Conservation (phyloP, 2,329 filamentous ascomycete genomes). For the Aureobasidium sp. region DNA sequence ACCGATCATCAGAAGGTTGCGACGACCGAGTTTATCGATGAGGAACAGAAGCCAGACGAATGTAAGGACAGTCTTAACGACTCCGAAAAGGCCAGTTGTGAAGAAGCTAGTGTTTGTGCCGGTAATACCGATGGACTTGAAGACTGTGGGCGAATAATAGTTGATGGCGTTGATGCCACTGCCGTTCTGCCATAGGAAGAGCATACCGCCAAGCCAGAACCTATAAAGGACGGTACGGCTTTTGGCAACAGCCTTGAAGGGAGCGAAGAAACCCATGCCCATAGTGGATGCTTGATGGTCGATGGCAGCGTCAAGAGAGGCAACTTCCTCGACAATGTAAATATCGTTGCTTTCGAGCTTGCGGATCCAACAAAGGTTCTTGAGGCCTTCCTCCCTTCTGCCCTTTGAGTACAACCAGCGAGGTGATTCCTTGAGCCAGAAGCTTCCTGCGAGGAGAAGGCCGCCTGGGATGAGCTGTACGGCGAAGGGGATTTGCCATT, state of each 20-base stretch:
- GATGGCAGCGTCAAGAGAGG: slow-evolving; percentile 60
- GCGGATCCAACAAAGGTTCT: slow-evolving; percentile 44
- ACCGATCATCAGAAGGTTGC: slow-evolving; percentile 32
- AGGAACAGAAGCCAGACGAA: slow-evolving; percentile 46
- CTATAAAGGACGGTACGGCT: slow-evolving; percentile 34
- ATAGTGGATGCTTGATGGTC: slow-evolving; percentile 55
- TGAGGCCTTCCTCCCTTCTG: slow-evolving; percentile 31
- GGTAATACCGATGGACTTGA: slow-evolving; percentile 37
- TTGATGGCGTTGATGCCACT: slow-evolving; percentile 32
- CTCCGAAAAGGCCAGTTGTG: slow-evolving; percentile 45
- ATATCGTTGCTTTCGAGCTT: slow-evolving; percentile 48
- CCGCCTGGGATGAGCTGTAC: slow-evolving; percentile 23
- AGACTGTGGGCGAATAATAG: slow-evolving; percentile 30
- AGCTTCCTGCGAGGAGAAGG: slow-evolving; percentile 25
- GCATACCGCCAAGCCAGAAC: slow-evolving; percentile 62
- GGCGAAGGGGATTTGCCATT: slow-evolving; percentile 57
- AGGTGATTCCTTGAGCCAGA: slow-evolving; percentile 30
- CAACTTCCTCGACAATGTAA: slow-evolving; percentile 67
- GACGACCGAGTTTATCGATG: slow-evolving; percentile 23
- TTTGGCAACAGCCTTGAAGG: slow-evolving; percentile 47
- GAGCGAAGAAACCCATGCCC: slow-evolving; percentile 67
- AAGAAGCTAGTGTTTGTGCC: slow-evolving; percentile 33
- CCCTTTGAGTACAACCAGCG: slow-evolving; percentile 32
- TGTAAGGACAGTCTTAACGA: slow-evolving; percentile 32
- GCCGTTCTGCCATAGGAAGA: slow-evolving; percentile 76